These are phyloP conservation scores for Nothophoma quercina DNA, from an alignment of 2,329 filamentous ascomycete genomes.

Conservation along the genomic window DNA sequence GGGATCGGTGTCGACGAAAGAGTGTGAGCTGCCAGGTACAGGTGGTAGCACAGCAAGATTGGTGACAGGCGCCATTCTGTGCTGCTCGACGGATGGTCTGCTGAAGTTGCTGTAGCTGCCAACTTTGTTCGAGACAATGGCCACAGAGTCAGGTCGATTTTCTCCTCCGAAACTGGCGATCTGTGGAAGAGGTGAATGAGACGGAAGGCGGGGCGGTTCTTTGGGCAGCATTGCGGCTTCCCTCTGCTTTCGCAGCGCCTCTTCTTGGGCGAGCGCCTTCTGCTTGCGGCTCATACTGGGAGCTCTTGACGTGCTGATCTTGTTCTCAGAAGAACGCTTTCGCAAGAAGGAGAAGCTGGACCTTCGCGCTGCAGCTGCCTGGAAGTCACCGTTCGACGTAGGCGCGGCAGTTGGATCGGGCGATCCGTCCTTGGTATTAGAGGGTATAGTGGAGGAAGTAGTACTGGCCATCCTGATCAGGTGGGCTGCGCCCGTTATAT, in stretches of 20 bases:
- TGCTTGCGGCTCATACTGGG: slow-evolving; percentile 63
- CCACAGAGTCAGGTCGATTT: slow-evolving; percentile 66
- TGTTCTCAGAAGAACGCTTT: slow-evolving; percentile 16
- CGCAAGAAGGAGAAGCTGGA: slow-evolving; percentile 22
- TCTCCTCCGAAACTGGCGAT: slow-evolving; percentile 70
- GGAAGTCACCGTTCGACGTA: slow-evolving; percentile 15
- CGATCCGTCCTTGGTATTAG: slow-evolving; percentile 35
- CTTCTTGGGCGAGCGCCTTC: slow-evolving; percentile 58
- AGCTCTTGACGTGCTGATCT: slow-evolving; percentile 14
- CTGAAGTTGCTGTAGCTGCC: slow-evolving; percentile 45
- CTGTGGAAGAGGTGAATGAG: slow-evolving; percentile 56
- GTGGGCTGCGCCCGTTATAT: slow-evolving; percentile 35
- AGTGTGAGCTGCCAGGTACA: slow-evolving; percentile 32
- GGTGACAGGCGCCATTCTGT: slow-evolving; percentile 47
- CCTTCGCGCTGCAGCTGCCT: slow-evolving; percentile 15
- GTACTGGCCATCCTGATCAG: slow-evolving; percentile 39
- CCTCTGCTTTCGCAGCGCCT: slow-evolving; percentile 63
- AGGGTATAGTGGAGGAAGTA: slow-evolving; percentile 25
- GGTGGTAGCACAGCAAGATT: slow-evolving; percentile 54
- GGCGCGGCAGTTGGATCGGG: slow-evolving; percentile 35
- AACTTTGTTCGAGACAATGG: slow-evolving; percentile 68
- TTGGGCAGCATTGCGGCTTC: slow-evolving; percentile 64
- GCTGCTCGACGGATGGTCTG: slow-evolving; percentile 45
- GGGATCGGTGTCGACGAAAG: slow-evolving; percentile 71
- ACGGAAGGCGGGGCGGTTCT: slow-evolving; percentile 66